Evolutionary conservation across 1,139 yeast genomes (phyloP).

Genomic region (Debaryomyces robertsiae): DNA sequence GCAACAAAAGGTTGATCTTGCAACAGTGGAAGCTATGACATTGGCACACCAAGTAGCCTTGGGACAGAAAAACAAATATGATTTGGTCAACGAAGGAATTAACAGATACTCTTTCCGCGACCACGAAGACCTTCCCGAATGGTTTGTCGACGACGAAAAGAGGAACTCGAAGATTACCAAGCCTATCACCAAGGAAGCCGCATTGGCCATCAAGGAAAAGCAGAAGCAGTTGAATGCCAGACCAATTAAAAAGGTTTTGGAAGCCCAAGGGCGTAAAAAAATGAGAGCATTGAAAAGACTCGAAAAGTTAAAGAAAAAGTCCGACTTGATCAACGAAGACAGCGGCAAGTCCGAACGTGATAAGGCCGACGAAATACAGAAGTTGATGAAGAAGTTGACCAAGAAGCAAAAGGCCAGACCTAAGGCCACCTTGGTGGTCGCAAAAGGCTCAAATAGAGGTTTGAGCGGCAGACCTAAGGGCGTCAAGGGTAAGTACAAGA

Average conservation of each 20-base stretch:
- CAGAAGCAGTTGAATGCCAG: conserved; percentile 90
- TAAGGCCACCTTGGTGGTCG: conserved; percentile 85
- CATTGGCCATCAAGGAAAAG: conserved; percentile 86
- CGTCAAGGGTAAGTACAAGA: conserved; percentile 94
- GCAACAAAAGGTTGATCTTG: conserved; percentile 71
- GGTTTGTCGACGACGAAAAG: conserved; percentile 94
- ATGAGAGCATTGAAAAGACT: conserved; percentile 87
- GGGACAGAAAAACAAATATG: conserved; percentile 82
- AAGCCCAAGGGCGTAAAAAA: conserved; percentile 96
- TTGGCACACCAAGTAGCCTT: conserved; percentile 93
- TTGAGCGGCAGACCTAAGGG: conserved; percentile 96
- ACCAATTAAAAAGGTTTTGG: conserved; percentile 96
- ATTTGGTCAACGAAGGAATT: conserved; percentile 86
- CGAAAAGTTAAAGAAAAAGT: conserved; percentile 91
- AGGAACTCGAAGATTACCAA: conserved; percentile 80
- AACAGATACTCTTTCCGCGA: conserved; percentile 92
- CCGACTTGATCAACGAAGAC: conserved; percentile 89
- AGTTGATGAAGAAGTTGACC: conserved; percentile 78
- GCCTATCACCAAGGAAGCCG: conserved; percentile 97
- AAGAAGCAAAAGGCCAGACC: conserved; percentile 79
- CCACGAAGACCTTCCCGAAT: conserved; percentile 84
- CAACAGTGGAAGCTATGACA: conserved; percentile 97
- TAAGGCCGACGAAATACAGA: conserved; percentile 89
- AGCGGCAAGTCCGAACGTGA: conserved; percentile 85
- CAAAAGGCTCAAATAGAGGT: conserved; percentile 84